A percentile compares a stretch with the other conserved stretches of the same genome.
Evolutionary conservation across 2,329 filamentous ascomycete genomes (phyloP).

Genomic region (Orbilia ellipsospora): DNA sequence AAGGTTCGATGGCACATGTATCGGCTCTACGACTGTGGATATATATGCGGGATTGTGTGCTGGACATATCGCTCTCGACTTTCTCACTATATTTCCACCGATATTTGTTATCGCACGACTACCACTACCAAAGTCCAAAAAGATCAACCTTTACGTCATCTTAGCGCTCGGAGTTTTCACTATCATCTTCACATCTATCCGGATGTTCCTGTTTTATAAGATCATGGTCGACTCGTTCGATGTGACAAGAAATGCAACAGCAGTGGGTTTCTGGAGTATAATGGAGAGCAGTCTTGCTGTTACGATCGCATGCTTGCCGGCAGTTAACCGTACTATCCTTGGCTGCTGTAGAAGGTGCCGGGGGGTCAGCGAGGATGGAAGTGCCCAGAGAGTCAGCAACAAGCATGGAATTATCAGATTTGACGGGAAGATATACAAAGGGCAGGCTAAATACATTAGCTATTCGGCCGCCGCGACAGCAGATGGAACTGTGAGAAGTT

Average conservation of each 20-base stretch:
- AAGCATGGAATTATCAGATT: conserved; percentile 45
- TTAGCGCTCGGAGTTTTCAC: conserved; percentile 39
- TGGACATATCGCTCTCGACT: conserved; percentile 48
- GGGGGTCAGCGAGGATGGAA: conserved; percentile 8
- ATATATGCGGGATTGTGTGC: conserved; percentile 49
- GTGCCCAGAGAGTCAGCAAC: conserved; percentile 30
- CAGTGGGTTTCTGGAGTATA: conserved; percentile 53
- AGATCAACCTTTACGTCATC: conserved; percentile 50
- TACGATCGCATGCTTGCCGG: conserved; percentile 48
- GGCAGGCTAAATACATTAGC: conserved; percentile 51
- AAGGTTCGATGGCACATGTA: conserved; percentile 47
- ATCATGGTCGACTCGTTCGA: conserved; percentile 49
- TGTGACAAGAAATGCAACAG: conserved; percentile 32
- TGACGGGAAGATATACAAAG: conserved; percentile 49
- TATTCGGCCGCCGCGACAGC: conserved; percentile 48
- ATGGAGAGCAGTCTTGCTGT: conserved; percentile 54
- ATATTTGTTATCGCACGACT: conserved; percentile 47
- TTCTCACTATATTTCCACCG: conserved; percentile 51
- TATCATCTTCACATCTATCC: conserved; percentile 44
- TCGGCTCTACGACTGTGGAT: conserved; percentile 43
- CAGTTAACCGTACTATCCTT: conserved; percentile 38
- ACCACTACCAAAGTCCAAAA: conserved; percentile 39
- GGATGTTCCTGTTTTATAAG: conserved; percentile 52
- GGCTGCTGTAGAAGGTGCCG: conserved; percentile 16
- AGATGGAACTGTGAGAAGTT: conserved; percentile 25